Percentiles rank a stretch among this genome's conserved stretches.
Evolutionary conservation across 225 moss, liverwort and hornwort genomes (phyloP).

Genomic region (Physcomitrium patens): DNA sequence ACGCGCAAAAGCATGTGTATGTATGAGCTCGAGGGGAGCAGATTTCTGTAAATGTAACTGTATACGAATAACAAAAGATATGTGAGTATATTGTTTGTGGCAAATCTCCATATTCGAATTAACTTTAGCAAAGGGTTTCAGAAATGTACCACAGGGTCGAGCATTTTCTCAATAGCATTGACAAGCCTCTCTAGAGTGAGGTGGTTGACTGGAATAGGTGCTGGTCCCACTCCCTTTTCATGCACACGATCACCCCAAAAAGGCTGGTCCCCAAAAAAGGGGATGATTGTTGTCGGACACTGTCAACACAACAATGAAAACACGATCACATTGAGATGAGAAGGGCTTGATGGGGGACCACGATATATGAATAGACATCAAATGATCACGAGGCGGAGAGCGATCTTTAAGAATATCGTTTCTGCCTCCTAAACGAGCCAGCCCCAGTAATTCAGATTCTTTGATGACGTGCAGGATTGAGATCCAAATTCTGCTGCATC

Average conservation of each 20-base stretch:
- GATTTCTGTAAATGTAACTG: neutral
- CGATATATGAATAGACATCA: slow-evolving; percentile 17
- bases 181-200: slow-evolving; percentile 89
- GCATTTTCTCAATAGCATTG: slow-evolving; percentile 79
- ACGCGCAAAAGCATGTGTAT: neutral
- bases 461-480: neutral
- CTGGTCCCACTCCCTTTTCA: slow-evolving; percentile 86
- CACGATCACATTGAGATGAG: neutral
- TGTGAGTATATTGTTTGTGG: neutral
- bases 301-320: slow-evolving; percentile 35
- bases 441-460: neutral
- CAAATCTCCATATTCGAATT: neutral
- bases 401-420: neutral
- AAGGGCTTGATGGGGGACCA: neutral
- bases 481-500: slow-evolving; percentile 1
- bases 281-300: slow-evolving; percentile 96
- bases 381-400: neutral
- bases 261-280: slow-evolving; percentile 97
- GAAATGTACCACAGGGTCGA: slow-evolving; percentile 73
- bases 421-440: slow-evolving; percentile 11
- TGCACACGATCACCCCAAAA: slow-evolving; percentile 98
- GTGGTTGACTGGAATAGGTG: slow-evolving; percentile 84
- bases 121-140: slow-evolving; percentile 1
- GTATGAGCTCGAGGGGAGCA: neutral
- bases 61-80: neutral